Evolutionary conservation across 2,329 filamentous ascomycete species (phyloP).

Genomic region (Bipolaris cookei): DNA sequence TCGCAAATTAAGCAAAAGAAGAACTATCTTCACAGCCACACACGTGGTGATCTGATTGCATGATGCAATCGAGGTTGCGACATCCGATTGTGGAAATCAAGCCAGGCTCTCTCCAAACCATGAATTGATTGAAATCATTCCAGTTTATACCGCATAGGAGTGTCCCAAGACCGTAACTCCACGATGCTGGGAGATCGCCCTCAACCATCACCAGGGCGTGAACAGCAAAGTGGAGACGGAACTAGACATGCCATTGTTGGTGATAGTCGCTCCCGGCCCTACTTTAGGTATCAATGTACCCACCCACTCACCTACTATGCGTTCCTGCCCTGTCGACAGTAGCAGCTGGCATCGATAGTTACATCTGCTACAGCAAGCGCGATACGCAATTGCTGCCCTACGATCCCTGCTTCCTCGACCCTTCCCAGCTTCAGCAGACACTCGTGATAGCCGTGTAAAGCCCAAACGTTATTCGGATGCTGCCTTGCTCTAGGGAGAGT

Average conservation of each 20-base stretch:
- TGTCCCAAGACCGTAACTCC: neutral
- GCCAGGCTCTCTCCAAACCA: neutral
- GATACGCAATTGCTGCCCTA: slow-evolving; percentile 58
- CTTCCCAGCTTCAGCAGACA: slow-evolving; percentile 65
- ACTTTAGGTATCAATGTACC: neutral
- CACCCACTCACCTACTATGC: neutral
- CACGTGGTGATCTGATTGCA: neutral
- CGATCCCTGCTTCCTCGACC: slow-evolving; percentile 54
- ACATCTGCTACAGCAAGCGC: slow-evolving; percentile 66
- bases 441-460: slow-evolving; percentile 74
- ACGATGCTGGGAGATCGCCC: slow-evolving; percentile 8
- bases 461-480: slow-evolving; percentile 78
- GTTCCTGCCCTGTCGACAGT: slow-evolving; percentile 50
- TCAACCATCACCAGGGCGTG: neutral
- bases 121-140: neutral
- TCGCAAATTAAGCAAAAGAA: neutral
- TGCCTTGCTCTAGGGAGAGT: slow-evolving; percentile 67
- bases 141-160: slow-evolving; percentile 1
- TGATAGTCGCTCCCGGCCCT: neutral
- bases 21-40: neutral
- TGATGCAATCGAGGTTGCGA: no score
- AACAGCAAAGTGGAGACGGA: neutral
- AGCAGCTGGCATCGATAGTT: slow-evolving; percentile 64
- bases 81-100: slow-evolving; percentile 4
- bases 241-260: neutral